Base-by-base conservation (phyloP, 2,329 filamentous ascomycete species). In the Aspergillus caelatus region DNA sequence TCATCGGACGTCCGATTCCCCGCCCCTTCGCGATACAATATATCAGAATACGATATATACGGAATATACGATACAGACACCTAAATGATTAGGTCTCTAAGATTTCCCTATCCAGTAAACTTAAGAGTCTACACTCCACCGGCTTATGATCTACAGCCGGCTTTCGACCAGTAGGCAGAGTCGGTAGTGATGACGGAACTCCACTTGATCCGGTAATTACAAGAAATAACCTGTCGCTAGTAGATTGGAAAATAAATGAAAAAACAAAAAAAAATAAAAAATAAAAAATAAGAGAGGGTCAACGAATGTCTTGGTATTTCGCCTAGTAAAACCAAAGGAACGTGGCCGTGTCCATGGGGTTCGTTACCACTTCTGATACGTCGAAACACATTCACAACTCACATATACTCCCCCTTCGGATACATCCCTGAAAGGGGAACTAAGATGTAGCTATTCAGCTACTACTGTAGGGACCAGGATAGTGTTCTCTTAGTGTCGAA, bases 381-480 rank as follows among this genome's bases (percentile, higher is more conserved):
- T 19, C 16, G 14, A 19, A 50, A 16, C 12, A 5, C 16, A n/a
- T 14, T 7, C 26, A 32, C 46, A 30, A 30, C 26, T 16, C 46
- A 10, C 26, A 11, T 30, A 53, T 12, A 28, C 48, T 6, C 4
- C 48, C 21, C 19, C 11, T n/a, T 28, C 26, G 26, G 14, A 30
- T 41, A 21, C 21, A 39, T 56, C 45, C 52, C 59, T 39, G 53
- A 57, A 57, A 26, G 34, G 46, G 5, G 30, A 23, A 30, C 52
- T 36, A 54, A 19, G 52, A 10, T 19, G 48, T 28, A 21, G 10
- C 16, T 52, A 52, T 52, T 30, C 23, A 26, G 52, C 52, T 55
- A 62, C 60, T 62, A 62, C 60, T 62, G 60, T 62, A 62, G 60
- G 60, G 60, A 58, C 60, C 54, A 43, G 23, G 54, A 45, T 58